Percentiles rank a stretch among this genome's conserved stretches.
Conservation (phyloP, 345 rosid genomes). For the Hypericum perforatum region DNA sequence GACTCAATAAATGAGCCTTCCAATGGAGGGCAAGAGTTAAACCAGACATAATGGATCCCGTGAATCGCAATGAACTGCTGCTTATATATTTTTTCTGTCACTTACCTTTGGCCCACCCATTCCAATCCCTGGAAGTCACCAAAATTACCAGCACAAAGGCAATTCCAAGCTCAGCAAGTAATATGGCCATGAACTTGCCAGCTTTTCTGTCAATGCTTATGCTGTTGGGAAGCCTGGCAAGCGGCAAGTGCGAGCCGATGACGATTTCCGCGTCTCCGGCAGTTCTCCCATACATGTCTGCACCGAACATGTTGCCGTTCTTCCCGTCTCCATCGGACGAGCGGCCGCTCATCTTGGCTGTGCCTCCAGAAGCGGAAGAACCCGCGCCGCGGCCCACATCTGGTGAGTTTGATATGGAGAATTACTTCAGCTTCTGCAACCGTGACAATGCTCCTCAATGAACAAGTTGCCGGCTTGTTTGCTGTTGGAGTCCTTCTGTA, state of each 20-base stretch:
- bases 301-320: conserved; percentile 50
- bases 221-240: conserved; percentile 17
- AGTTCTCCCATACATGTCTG: conserved; percentile 36
- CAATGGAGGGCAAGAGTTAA: conserved; percentile 5
- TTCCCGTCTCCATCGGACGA: conserved; percentile 45
- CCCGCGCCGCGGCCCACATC: conserved; percentile 38
- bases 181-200: too few relatives aligned
- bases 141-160: conserved; percentile 4
- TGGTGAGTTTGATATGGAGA: conserved; percentile 43
- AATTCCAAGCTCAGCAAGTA: too few relatives aligned
- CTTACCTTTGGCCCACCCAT: neutral
- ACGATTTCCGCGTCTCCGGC: conserved; percentile 48
- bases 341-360: conserved; percentile 21
- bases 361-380: conserved; percentile 34
- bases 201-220: too few relatives aligned
- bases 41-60: conserved; percentile 19
- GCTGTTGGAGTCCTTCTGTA: conserved; percentile 10
- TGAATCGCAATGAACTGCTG: conserved; percentile 16
- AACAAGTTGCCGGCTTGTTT: conserved; percentile 5
- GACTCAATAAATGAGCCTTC: too few relatives aligned
- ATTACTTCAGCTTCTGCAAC: conserved; percentile 24
- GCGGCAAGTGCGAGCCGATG: conserved; percentile 21
- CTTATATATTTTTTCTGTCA: neutral
- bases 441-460: conserved; percentile 6
- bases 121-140: neutral